Evolutionary conservation across 176 grass and related monocot species (phyloP).

Genomic region (Zea luxurians): DNA sequence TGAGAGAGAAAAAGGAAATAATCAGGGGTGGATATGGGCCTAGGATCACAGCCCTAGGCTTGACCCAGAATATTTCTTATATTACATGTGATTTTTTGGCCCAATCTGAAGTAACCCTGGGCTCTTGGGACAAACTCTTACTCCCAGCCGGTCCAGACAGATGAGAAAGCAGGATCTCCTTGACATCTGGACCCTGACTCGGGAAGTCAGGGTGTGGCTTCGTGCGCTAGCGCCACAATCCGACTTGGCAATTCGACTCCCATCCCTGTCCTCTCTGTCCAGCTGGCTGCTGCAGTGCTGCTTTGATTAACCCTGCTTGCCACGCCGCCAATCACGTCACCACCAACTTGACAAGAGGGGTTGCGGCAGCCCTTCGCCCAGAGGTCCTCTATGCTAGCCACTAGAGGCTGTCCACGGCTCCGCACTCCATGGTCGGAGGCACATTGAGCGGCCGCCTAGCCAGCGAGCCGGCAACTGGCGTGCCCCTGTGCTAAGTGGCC

Average conservation of each 20-base stretch:
- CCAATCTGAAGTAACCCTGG: background rate
- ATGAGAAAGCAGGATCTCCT: background rate
- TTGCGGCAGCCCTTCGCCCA: background rate
- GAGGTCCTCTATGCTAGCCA: background rate
- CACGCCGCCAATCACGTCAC: background rate
- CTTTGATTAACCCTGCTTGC: background rate
- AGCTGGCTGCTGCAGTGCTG: background rate
- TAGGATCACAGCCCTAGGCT: background rate
- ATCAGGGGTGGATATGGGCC: background rate
- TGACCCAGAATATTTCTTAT: background rate
- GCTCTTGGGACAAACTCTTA: background rate
- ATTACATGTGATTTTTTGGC: background rate
- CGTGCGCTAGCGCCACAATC: background rate
- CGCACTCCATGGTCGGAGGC: background rate
- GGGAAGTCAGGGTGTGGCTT: background rate
- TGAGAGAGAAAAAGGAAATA: background rate
- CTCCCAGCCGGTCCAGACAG: background rate
- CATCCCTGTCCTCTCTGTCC: background rate
- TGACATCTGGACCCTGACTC: background rate
- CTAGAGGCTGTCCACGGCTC: background rate
- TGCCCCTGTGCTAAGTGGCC: background rate
- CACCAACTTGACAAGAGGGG: background rate
- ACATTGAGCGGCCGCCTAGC: background rate
- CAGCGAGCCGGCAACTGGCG: background rate
- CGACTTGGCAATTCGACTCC: background rate